These are phyloP conservation scores for Rhizopus sp. DNA, from an alignment of 371 early-diverging fungal species.

Conservation along the genomic window DNA sequence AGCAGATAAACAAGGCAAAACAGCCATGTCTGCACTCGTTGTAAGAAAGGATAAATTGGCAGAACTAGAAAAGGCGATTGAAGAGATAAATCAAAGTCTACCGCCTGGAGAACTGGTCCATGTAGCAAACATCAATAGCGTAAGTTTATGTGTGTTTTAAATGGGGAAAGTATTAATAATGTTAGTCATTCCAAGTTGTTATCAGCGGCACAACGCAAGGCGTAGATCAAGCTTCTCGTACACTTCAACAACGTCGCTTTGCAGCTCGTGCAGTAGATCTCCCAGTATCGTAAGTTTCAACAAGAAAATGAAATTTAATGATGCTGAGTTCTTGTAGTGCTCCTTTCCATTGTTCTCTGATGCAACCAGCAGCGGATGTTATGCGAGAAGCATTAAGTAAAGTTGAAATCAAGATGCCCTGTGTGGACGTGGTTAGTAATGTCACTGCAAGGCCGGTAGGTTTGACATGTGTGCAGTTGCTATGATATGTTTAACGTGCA, in stretches of 20 bases:
- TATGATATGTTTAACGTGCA: neutral
- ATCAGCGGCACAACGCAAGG: conserved; percentile 88
- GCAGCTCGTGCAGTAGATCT: conserved; percentile 87
- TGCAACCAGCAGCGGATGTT: conserved; percentile 81
- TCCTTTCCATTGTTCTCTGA: conserved; percentile 92
- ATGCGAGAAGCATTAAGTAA: conserved; percentile 73
- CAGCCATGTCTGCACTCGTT: conserved; percentile 90
- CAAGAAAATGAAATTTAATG: neutral
- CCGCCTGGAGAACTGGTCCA: conserved; percentile 73
- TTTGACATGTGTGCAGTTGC: neutral
- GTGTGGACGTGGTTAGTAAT: conserved; percentile 89
- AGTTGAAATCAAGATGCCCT: conserved; percentile 63
- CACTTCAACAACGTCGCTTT: conserved; percentile 74
- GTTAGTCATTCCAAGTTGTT: conserved; percentile 78
- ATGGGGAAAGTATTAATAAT: neutral
- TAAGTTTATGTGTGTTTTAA: conserved; percentile 24
- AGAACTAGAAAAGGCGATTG: conserved; percentile 68
- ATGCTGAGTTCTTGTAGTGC: conserved; percentile 49
- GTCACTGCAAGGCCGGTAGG: conserved; percentile 87
- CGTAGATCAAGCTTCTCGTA: conserved; percentile 82
- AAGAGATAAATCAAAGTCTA: conserved; percentile 61
- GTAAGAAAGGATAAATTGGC: conserved; percentile 71
- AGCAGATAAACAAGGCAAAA: conserved; percentile 59
- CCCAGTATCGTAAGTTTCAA: conserved; percentile 81
- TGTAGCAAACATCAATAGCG: conserved; percentile 89